Conservation (phyloP, 495 filamentous ascomycete species). For the Penicillium desertorum region DNA sequence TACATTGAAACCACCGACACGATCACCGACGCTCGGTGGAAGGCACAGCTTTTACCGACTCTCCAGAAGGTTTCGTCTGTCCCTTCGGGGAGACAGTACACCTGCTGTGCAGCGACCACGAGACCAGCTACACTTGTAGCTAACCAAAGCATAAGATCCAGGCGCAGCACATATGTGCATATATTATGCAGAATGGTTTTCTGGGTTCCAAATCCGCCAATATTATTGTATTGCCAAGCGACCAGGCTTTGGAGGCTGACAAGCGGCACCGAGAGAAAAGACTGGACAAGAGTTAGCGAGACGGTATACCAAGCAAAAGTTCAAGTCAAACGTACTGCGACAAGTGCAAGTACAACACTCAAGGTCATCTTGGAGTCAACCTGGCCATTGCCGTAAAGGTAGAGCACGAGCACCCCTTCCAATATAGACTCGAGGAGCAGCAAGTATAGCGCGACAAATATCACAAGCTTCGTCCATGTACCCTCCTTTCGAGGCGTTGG, state of each 20-base stretch:
- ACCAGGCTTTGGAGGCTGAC: conserved; percentile 45
- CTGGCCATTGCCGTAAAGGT: conserved; percentile 38
- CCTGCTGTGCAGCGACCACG: conserved; percentile 44
- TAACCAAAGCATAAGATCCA: conserved; percentile 43
- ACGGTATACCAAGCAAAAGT: background rate
- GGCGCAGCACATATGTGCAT: conserved; percentile 42
- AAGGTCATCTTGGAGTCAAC: conserved; percentile 46
- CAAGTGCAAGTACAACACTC: conserved; percentile 41
- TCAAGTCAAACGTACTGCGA: conserved; percentile 32
- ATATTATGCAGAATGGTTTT: conserved; percentile 37
- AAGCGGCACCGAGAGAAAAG: conserved; percentile 41
- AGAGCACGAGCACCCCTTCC: conserved; percentile 40
- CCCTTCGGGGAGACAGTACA: conserved; percentile 37
- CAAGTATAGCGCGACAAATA: conserved; percentile 44
- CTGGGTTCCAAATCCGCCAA: conserved; percentile 37
- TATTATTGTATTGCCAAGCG: conserved; percentile 47
- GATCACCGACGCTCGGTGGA: conserved; percentile 41
- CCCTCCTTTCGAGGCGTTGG: conserved; percentile 31
- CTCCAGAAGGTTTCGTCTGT: conserved; percentile 37
- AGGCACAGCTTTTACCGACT: conserved; percentile 42
- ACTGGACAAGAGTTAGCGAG: conserved; percentile 26
- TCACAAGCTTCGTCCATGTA: conserved; percentile 43
- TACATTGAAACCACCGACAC: conserved; percentile 42
- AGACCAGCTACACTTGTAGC: conserved; percentile 43
- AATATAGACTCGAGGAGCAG: conserved; percentile 41